Percentiles rank a stretch among this genome's conserved stretches.
phyloP scores from a whole-genome alignment of 352 stramenopile genomes.

The Pythium aquatile region DNA sequence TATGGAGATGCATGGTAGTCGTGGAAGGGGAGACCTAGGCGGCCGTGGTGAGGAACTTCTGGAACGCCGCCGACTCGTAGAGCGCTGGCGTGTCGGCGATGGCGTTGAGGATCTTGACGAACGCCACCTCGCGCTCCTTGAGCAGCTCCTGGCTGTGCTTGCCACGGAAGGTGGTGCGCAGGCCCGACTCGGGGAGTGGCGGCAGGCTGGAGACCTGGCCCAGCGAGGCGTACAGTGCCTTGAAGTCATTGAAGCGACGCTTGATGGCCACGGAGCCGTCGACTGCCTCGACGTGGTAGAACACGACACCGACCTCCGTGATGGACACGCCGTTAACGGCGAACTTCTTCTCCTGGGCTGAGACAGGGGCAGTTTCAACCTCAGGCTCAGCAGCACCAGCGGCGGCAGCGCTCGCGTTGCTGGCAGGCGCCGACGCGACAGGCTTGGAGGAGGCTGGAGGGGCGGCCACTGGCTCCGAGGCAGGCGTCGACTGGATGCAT shows the following conservation, averaged over 20 bases:
- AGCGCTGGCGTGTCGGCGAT: conserved; percentile 53
- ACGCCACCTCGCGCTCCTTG: conserved; percentile 57
- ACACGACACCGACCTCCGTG: conserved; percentile 61
- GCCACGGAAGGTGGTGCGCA: conserved; percentile 50
- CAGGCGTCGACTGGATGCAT: conserved; percentile 69
- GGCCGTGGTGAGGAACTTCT: conserved; percentile 40
- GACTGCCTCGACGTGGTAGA: conserved; percentile 55
- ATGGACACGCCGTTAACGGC: conserved; percentile 57
- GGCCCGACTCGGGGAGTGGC: conserved; percentile 44
- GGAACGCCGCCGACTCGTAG: conserved; percentile 47
- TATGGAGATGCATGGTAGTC: background rate
- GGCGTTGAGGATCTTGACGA: conserved; percentile 65
- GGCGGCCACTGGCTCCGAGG: conserved; percentile 33
- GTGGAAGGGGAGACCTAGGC: background rate
- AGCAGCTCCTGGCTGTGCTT: conserved; percentile 56
- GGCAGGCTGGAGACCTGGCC: conserved; percentile 37
- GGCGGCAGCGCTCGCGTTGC: conserved; percentile 28
- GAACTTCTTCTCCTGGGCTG: conserved; percentile 16
- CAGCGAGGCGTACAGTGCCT: conserved; percentile 54
- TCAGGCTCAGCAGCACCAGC: conserved; percentile 18
- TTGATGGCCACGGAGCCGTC: conserved; percentile 45
- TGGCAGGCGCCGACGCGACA: conserved; percentile 38
- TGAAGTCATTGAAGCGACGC: conserved; percentile 85
- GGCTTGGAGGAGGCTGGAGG: conserved; percentile 27
- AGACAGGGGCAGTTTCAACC: conserved; percentile 10